Evolutionary conservation across 2,329 filamentous ascomycete species (phyloP).

Genomic region (Sordariomycetes sp.): DNA sequence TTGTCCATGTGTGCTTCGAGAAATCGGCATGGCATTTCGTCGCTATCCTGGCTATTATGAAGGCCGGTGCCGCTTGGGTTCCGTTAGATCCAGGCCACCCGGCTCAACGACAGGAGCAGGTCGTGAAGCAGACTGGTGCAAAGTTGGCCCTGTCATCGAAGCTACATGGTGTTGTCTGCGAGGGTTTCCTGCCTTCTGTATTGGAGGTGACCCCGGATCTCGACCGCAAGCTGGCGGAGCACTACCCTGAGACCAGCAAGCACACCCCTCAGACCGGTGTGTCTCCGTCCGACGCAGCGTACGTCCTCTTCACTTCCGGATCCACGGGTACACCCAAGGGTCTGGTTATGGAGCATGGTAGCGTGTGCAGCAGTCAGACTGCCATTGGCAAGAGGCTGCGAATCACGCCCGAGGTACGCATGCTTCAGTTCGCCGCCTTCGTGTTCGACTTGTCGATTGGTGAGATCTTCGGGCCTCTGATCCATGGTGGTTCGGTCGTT

Average conservation of each 20-base stretch:
- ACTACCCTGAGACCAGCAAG: not conserved
- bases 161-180: not conserved
- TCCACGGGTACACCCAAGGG: constrained; percentile 7
- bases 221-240: not conserved
- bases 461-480: constrained; percentile 3
- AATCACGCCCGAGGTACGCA: constrained; percentile 1
- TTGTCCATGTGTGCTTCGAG: constrained; percentile 30
- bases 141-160: constrained; percentile 13
- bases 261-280: not conserved
- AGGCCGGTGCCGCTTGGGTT: constrained; percentile 1
- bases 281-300: not conserved
- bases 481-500: not conserved
- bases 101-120: not conserved
- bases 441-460: constrained; percentile 5
- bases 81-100: constrained; percentile 3
- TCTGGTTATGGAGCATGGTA: constrained; percentile 4
- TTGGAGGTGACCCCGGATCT: constrained; percentile 1
- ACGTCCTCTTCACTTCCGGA: constrained; percentile 7
- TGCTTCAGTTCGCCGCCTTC: constrained; percentile 5
- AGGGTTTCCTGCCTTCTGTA: not conserved
- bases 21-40: constrained; percentile 4
- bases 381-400: constrained; percentile 17
- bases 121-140: constrained; percentile 11
- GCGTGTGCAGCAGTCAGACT: not conserved
- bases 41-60: constrained; percentile 4